Conservation (phyloP, 108 stramenopile species). For the Nitzschia inconspicua region DNA sequence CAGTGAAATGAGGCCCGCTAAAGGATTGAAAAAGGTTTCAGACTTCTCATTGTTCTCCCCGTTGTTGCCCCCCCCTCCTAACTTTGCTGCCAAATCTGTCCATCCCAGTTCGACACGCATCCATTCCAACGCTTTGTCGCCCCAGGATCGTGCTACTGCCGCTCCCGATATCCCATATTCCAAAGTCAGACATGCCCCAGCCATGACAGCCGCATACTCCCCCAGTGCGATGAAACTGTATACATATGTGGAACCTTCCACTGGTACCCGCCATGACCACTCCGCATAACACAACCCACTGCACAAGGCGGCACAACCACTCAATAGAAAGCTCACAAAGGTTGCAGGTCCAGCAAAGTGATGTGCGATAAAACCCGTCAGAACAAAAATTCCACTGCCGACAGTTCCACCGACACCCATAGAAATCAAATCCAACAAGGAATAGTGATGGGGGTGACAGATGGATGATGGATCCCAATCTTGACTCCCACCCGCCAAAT, state of each 20-base stretch:
- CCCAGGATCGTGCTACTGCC: conserved; percentile 91
- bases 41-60: not conserved
- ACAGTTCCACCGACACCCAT: conserved; percentile 86
- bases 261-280: conserved; percentile 65
- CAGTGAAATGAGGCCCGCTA: conserved; percentile 58
- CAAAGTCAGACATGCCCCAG: conserved; percentile 76
- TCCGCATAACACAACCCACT: conserved; percentile 88
- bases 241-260: conserved; percentile 78
- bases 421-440: conserved; percentile 67
- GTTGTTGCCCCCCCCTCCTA: not conserved
- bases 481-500: not conserved
- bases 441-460: not conserved
- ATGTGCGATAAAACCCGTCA: conserved; percentile 81
- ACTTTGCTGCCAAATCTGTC: not conserved
- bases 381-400: conserved; percentile 88
- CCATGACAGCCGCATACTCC: conserved; percentile 79
- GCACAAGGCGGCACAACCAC: conserved; percentile 69
- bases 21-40: conserved; percentile 41
- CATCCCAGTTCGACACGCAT: conserved; percentile 10
- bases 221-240: conserved; percentile 65
- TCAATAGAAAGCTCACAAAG: conserved; percentile 58
- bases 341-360: conserved; percentile 87
- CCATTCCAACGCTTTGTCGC: conserved; percentile 86
- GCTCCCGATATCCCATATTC: conserved; percentile 82
- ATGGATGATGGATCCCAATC: not conserved